Base-by-base conservation (phyloP, 2,329 filamentous ascomycete genomes). In the Claviceps pazoutovae region DNA sequence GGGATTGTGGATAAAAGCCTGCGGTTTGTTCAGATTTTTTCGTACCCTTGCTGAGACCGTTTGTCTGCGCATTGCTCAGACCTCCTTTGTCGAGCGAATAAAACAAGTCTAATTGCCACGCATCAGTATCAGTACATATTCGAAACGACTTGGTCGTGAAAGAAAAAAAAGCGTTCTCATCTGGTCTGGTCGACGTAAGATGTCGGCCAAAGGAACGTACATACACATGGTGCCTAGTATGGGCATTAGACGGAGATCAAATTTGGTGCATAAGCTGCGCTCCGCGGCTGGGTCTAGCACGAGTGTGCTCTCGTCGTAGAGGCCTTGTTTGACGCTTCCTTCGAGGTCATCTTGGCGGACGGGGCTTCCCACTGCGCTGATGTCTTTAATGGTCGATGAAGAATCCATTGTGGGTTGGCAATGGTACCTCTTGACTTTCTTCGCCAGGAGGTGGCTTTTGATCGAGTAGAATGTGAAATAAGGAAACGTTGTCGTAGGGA, bases 21-120 rank as follows among this genome's bases (percentile, higher is more conserved):
- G 3, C 17, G 4, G 13, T 11, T 8, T n/a, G 6, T 16, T 11
- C 43, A 11, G 9, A 34, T 46, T 16, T 19, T 19, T 42, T 17
- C 52, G 8, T 53, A 64, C 63, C 54, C 49, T 72, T 57, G 57
- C 66, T 63, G 46, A 74, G 65, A 16, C 69, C 69, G 38, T 67
- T 68, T 42, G 81, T 78, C 64, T 80, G 77, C 11, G 79, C 78
- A 60, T 82, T 80, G 16, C 68, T 66, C 37, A 71, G 56, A 60
- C 70, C 71, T 21, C 62, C 60, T 50, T 64, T 65, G 61, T 76
- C 73, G 16, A 75, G 66, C 8, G 66, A 66, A 56, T 74, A 74
- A 63, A 74, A 74, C 23, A 74, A 67, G 56, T 74, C 65, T 67
- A 51, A 14, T 42, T 13, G 14, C 19, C 2, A n/a, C 36, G 23